phyloP scores from a whole-genome alignment of 305 asterid species.

The Fraxinus xanthoxyloides region DNA sequence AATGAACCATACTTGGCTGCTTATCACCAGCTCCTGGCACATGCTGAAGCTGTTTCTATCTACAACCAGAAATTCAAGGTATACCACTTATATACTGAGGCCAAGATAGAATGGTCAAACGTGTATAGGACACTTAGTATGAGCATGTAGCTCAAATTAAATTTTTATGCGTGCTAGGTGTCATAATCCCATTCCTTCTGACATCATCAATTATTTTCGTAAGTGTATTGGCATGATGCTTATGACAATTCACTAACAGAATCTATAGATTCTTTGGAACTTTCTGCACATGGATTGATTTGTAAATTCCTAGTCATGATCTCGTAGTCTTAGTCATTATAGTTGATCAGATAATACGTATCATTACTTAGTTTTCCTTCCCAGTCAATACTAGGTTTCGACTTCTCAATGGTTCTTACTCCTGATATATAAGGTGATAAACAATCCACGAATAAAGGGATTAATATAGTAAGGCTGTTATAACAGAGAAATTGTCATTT shows the following conservation, averaged over 20 bases:
- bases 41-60: conserved; percentile 51
- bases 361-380: background rate
- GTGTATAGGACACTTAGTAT: background rate
- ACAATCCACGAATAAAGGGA: background rate
- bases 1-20: conserved; percentile 49
- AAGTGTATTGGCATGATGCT: background rate
- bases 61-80: conserved; percentile 48
- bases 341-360: background rate
- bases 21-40: conserved; percentile 58
- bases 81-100: background rate
- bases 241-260: background rate
- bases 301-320: background rate
- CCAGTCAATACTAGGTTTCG: background rate
- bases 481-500: background rate
- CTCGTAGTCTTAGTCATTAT: background rate
- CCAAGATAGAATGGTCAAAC: background rate
- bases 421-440: background rate
- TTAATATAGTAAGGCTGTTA: background rate
- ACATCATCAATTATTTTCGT: background rate
- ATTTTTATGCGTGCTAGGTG: background rate
- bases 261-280: background rate
- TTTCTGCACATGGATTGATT: background rate
- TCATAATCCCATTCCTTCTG: background rate
- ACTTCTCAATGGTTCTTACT: background rate
- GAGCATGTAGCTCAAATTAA: background rate